These are phyloP conservation scores for carrot (Daucus carota) DNA, from an alignment of 129 eudicot species.

Conservation along the genomic window DNA sequence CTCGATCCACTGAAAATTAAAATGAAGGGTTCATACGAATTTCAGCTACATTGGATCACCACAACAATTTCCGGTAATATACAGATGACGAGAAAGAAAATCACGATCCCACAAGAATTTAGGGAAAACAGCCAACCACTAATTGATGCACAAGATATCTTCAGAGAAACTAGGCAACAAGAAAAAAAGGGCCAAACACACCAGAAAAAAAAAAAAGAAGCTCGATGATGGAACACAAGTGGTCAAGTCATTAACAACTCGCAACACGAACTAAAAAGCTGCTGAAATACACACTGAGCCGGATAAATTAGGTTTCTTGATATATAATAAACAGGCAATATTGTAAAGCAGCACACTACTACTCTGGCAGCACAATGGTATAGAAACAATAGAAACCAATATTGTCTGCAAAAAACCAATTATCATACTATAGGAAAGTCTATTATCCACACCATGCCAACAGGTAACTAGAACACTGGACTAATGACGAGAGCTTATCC, in stretches of 20 bases:
- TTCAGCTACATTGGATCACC: too few species aligned
- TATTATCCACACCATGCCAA: neutral
- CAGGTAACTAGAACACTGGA: neutral
- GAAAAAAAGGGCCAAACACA: too few species aligned
- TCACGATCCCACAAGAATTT: too few species aligned
- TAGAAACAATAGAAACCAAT: neutral
- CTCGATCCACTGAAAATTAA: too few species aligned
- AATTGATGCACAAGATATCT: neutral
- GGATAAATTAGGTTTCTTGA: neutral
- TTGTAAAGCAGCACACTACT: neutral
- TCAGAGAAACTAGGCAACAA: too few species aligned
- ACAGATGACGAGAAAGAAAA: too few species aligned
- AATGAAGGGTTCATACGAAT: too few species aligned
- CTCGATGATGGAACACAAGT: too few species aligned
- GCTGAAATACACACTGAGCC: neutral
- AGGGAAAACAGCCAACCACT: too few species aligned
- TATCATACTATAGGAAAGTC: neutral
- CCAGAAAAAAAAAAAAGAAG: too few species aligned
- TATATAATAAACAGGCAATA: neutral
- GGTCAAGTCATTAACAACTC: too few species aligned
- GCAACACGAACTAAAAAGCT: neutral
- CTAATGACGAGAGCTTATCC: neutral
- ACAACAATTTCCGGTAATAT: neutral
- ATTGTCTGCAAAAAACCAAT: neutral
- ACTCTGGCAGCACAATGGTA: neutral